Evolutionary conservation across 2,329 filamentous ascomycete genomes (phyloP), one percentile per base, ranked within the genome.

Genomic region (Aspergillus aculeatinus): DNA sequence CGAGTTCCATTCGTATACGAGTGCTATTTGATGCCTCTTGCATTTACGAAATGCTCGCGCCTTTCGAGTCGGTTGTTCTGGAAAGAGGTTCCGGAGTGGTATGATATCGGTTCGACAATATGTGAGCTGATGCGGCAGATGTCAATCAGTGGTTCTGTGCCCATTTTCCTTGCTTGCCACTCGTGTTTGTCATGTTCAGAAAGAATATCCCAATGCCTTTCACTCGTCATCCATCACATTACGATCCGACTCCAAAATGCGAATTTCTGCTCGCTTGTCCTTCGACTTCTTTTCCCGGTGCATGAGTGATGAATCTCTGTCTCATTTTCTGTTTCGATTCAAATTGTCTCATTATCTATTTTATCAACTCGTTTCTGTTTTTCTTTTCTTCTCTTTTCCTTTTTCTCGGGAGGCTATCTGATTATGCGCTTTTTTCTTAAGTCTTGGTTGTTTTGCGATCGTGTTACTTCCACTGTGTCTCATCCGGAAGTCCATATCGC

Each of bases 371-470:
- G 33, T 4, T 7, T 35, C 10, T 12, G 14, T 16, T 16, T 35
- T 16, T 35, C 14, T 35, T 16, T 16, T 35, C 14, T 14, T 35
- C 4, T 35, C 14, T 16, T 44, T 44, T 19, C 16, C 16, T 19
- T 19, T 44, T 9, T 67, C 56, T 69, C 65, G 71, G 67, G 70
- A 64, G 71, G 71, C 63, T 70, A 31, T 55, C 27, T 55, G 53
- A 19, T 55, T 11, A 23, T 55, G 42, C 65, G 68, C 59, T 73
- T 42, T 59, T 55, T 53, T 50, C 49, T 44, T 48, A 55, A 47
- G 31, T 51, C 27, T 48, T 21, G 21, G 52, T 42, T 55, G 42
- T 10, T 39, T 48, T 48, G 53, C 53, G n/a, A 5, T 55, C 27
- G 21, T 55, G 16, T 16, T 44, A 19, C 14, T 19, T 44, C 16